Percentiles rank a stretch among this genome's conserved stretches.
Evolutionary conservation across 2,329 filamentous ascomycete genomes (phyloP).

Genomic region (Trichoderma koningii): DNA sequence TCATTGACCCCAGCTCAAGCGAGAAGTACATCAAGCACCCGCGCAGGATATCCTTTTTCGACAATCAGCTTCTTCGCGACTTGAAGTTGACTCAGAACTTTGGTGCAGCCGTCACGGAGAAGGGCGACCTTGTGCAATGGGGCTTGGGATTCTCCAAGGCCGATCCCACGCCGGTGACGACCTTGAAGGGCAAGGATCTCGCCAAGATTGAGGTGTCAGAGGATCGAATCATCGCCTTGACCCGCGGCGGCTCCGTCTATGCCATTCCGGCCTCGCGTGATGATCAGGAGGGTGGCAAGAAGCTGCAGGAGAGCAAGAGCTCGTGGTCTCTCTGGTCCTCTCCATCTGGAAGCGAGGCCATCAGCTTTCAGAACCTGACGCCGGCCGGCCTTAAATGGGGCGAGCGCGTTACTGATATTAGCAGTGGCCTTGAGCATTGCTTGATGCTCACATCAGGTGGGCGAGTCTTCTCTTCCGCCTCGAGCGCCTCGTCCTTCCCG

Average conservation of each 20-base stretch:
- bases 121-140: slow-evolving; percentile 91
- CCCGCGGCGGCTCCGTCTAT: slow-evolving; percentile 75
- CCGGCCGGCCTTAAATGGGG: slow-evolving; percentile 65
- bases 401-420: slow-evolving; percentile 74
- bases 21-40: slow-evolving; percentile 80
- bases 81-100: slow-evolving; percentile 81
- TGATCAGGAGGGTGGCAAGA: slow-evolving; percentile 68
- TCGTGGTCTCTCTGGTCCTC: slow-evolving; percentile 73
- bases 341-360: slow-evolving; percentile 38
- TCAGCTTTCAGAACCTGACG: slow-evolving; percentile 74
- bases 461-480: slow-evolving; percentile 85
- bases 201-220: slow-evolving; percentile 73
- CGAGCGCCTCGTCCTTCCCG: slow-evolving; percentile 76
- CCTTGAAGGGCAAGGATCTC: slow-evolving; percentile 80
- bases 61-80: slow-evolving; percentile 80
- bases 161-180: slow-evolving; percentile 64
- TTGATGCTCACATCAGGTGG: slow-evolving; percentile 82
- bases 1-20: slow-evolving; percentile 81
- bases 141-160: slow-evolving; percentile 72
- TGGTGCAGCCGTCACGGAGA: slow-evolving; percentile 83
- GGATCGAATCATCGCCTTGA: slow-evolving; percentile 81
- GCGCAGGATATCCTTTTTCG: slow-evolving; percentile 76
- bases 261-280: slow-evolving; percentile 75
- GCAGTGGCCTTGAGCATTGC: slow-evolving; percentile 80
- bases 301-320: slow-evolving; percentile 55